Conservation (phyloP, 768 basidiomycete species). For the Tephrocybe sp. region DNA sequence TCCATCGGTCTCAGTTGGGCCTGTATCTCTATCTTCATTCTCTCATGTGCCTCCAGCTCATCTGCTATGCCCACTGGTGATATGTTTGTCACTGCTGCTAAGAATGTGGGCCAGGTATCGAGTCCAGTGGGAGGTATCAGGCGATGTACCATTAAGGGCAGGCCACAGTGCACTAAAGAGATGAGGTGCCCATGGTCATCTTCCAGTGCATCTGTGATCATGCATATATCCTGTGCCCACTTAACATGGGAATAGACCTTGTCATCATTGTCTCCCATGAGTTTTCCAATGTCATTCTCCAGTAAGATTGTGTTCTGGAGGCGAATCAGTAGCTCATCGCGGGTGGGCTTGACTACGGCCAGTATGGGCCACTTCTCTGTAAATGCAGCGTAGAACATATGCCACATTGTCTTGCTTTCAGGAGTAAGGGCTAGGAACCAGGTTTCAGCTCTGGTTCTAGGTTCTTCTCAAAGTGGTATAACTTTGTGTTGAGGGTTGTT, state of each 20-base stretch:
- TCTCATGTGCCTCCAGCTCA: too few relatives aligned
- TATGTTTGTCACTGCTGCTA: background rate
- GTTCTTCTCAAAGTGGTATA: background rate
- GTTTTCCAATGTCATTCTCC: background rate
- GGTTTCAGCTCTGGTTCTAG: background rate
- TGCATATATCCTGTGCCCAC: constrained; percentile 1
- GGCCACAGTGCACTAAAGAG: background rate
- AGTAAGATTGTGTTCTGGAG: background rate
- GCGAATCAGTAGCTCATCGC: background rate
- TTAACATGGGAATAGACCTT: constrained; percentile 3
- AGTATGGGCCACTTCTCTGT: background rate
- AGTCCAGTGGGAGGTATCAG: background rate
- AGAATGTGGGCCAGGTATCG: background rate
- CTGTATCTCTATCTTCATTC: too few relatives aligned
- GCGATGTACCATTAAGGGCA: background rate
- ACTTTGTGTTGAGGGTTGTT: background rate
- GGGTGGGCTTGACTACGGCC: background rate
- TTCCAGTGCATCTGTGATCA: background rate
- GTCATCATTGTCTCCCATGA: background rate
- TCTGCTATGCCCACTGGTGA: background rate
- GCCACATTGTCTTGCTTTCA: background rate
- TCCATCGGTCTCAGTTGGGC: background rate
- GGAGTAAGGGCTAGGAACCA: background rate
- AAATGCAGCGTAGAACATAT: background rate
- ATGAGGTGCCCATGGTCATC: background rate